phyloP scores from a whole-genome alignment of 2,329 filamentous ascomycete genomes.

The Neoascochyta sp. region DNA sequence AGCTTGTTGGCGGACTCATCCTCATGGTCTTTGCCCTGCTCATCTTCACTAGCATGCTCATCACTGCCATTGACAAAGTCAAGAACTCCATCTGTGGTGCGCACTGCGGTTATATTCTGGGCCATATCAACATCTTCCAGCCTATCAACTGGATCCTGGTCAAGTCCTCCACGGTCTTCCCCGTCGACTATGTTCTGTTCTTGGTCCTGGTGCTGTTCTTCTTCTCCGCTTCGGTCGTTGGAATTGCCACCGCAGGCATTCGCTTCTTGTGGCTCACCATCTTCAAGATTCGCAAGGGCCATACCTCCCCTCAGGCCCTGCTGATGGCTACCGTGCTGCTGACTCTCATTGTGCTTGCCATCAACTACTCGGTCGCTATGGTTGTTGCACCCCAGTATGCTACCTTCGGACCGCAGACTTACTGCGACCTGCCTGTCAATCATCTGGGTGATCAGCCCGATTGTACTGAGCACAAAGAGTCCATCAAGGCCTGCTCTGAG shows the following conservation, averaged over 20 bases:
- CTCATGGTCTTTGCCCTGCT: constrained; percentile 70
- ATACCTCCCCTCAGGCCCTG: constrained; percentile 87
- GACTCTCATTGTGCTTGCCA: constrained; percentile 80
- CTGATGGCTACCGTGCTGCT: constrained; percentile 88
- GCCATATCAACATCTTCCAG: constrained; percentile 86
- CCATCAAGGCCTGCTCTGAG: constrained; percentile 81
- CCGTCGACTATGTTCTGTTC: constrained; percentile 88
- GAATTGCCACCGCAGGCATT: constrained; percentile 82
- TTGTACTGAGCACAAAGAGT: constrained; percentile 66
- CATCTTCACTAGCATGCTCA: constrained; percentile 87
- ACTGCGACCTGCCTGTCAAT: constrained; percentile 70
- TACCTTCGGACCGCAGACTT: constrained; percentile 90
- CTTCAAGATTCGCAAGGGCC: constrained; percentile 84
- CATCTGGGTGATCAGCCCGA: constrained; percentile 66
- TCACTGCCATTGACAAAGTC: constrained; percentile 93
- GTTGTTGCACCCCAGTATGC: constrained; percentile 94
- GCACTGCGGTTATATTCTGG: constrained; percentile 88
- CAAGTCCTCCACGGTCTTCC: constrained; percentile 76
- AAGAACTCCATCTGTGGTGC: constrained; percentile 91
- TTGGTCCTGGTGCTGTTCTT: constrained; percentile 79
- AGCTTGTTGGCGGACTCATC: constrained; percentile 78
- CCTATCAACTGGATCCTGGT: constrained; percentile 89
- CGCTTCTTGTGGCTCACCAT: constrained; percentile 94
- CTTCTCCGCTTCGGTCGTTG: constrained; percentile 82
- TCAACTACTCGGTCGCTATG: constrained; percentile 92